A percentile compares a stretch with the other conserved stretches of the same genome.
Conservation (phyloP, 345 rosid genomes). For the Firmiana major region DNA sequence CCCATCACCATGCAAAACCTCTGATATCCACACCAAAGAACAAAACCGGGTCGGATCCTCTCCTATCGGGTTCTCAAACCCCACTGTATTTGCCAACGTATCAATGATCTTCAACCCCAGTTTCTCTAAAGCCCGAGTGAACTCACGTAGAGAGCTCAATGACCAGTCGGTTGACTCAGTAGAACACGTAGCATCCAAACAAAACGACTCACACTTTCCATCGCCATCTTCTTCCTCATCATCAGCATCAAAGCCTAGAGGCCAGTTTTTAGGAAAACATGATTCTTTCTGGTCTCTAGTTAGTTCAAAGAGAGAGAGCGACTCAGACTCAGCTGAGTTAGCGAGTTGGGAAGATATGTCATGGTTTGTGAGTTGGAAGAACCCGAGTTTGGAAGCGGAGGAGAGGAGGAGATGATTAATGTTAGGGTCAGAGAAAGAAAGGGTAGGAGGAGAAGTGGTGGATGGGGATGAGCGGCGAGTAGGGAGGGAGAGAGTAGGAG, state of each 20-base stretch:
- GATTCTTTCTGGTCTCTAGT: slow-evolving; percentile 34
- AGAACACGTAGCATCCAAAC: slow-evolving; percentile 39
- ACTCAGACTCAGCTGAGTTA: slow-evolving; percentile 52
- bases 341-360: slow-evolving; percentile 48
- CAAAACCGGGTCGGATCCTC: slow-evolving; percentile 46
- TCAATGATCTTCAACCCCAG: slow-evolving; percentile 51
- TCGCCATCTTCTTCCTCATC: slow-evolving; percentile 34
- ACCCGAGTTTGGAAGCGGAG: slow-evolving; percentile 42
- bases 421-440: slow-evolving; percentile 35
- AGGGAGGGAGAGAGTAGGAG: slow-evolving; percentile 69
- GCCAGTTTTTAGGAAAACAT: slow-evolving; percentile 65
- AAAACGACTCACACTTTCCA: slow-evolving; percentile 46
- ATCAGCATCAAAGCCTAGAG: slow-evolving; percentile 54
- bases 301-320: slow-evolving; percentile 51
- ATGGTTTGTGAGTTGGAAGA: slow-evolving; percentile 50
- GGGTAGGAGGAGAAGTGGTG: slow-evolving; percentile 29
- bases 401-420: slow-evolving; percentile 31
- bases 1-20: slow-evolving; percentile 11
- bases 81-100: slow-evolving; percentile 34
- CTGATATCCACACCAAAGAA: slow-evolving; percentile 53
- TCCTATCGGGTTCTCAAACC: slow-evolving; percentile 50
- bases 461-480: slow-evolving; percentile 38
- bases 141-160: slow-evolving; percentile 40
- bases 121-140: slow-evolving; percentile 46
- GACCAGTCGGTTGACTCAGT: slow-evolving; percentile 35